Evolutionary conservation across 2,329 filamentous ascomycete genomes (phyloP).

Genomic region (Calonectria crousiana): DNA sequence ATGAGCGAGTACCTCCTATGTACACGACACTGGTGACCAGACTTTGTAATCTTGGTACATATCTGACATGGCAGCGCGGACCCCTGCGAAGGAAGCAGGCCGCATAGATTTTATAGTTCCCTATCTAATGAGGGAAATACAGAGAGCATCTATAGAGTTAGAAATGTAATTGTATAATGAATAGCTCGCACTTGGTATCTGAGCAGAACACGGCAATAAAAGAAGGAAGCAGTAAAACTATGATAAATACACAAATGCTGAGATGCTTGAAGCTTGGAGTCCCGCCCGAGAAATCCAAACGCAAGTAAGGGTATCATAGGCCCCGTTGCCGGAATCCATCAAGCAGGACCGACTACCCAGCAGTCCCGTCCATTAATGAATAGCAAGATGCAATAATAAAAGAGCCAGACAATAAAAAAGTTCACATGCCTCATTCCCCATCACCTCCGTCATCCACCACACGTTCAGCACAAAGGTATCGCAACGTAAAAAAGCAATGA

Average conservation of each 20-base stretch:
- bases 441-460: slow-evolving; percentile 26
- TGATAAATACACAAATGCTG: slow-evolving; percentile 43
- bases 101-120: not conserved
- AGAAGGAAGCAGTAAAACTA: slow-evolving; percentile 36
- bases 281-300: slow-evolving; percentile 26
- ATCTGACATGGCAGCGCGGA: not conserved
- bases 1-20: slow-evolving; percentile 77
- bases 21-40: slow-evolving; percentile 75
- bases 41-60: not conserved
- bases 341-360: slow-evolving; percentile 16
- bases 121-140: not conserved
- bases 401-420: slow-evolving; percentile 8
- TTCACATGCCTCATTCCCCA: slow-evolving; percentile 17
- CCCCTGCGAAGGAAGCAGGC: not conserved
- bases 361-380: slow-evolving; percentile 24
- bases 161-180: slow-evolving; percentile 31
- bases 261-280: slow-evolving; percentile 27
- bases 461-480: slow-evolving; percentile 37
- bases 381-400: slow-evolving; percentile 14
- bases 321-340: slow-evolving; percentile 23
- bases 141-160: not conserved
- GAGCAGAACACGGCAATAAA: slow-evolving; percentile 43
- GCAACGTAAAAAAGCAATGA: slow-evolving; percentile 37
- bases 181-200: slow-evolving; percentile 45
- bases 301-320: slow-evolving; percentile 22